Conservation (phyloP, 176 grass and related monocot genomes). For the Puya raimondii region DNA sequence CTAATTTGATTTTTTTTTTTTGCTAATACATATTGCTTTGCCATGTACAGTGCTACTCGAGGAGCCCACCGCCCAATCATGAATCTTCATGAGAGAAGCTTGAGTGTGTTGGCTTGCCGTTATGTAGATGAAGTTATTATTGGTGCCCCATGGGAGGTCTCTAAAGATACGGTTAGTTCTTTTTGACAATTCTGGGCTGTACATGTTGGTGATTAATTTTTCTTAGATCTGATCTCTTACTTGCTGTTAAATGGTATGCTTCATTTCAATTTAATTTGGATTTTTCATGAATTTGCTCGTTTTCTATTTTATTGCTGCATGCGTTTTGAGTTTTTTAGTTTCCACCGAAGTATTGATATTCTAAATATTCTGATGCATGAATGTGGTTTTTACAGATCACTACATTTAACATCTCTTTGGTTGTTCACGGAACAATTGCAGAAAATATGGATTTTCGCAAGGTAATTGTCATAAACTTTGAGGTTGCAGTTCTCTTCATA, state of each 20-base stretch:
- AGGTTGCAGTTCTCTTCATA: slow-evolving; percentile 2
- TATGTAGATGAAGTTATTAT: slow-evolving; percentile 99
- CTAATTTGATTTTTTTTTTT: not conserved
- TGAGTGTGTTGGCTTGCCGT: slow-evolving; percentile 89
- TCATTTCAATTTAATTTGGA: too few species aligned
- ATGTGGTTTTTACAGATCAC: slow-evolving; percentile 41
- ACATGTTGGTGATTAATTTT: not conserved
- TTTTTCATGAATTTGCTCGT: too few species aligned
- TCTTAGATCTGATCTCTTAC: not conserved
- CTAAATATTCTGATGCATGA: not conserved
- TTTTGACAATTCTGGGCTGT: not conserved
- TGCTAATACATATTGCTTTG: not conserved
- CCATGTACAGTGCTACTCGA: slow-evolving; percentile 45
- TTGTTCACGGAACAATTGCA: slow-evolving; percentile 68
- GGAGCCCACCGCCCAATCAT: slow-evolving; percentile 89
- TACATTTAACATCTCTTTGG: slow-evolving; percentile 67
- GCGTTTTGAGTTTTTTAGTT: too few species aligned
- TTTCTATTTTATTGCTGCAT: too few species aligned
- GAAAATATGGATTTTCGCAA: slow-evolving; percentile 78
- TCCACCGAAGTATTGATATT: too few species aligned
- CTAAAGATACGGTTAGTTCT: slow-evolving; percentile 80
- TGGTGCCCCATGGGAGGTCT: slow-evolving; percentile 83
- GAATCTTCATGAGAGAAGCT: slow-evolving; percentile 91
- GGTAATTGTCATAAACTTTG: slow-evolving; percentile 15
- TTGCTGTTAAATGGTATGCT: not conserved